Conservation (phyloP, 1,284 basidiomycete species). For the Ustilago shanxiensis region DNA sequence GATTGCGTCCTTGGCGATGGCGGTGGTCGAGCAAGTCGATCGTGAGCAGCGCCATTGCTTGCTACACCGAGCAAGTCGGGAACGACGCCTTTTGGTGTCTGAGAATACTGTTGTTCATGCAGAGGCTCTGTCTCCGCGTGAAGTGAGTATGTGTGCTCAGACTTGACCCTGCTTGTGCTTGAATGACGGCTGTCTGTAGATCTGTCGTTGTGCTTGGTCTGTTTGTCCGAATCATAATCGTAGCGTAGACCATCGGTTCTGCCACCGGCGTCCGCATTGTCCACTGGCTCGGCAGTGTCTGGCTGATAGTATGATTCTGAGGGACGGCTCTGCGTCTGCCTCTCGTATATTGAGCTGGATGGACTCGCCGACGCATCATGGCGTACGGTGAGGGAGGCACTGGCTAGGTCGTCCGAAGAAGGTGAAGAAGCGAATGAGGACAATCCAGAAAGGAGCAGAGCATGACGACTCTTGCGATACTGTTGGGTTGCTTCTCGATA, state of each 20-base stretch:
- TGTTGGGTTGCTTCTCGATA: slow-evolving; percentile 50
- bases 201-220: neutral
- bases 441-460: slow-evolving; percentile 46
- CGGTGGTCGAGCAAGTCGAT: slow-evolving; percentile 13
- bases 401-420: slow-evolving; percentile 30
- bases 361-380: slow-evolving; percentile 29
- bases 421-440: slow-evolving; percentile 44
- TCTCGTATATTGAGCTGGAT: slow-evolving; percentile 27
- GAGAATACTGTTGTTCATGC: neutral
- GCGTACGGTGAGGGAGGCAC: slow-evolving; percentile 14
- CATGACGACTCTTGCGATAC: slow-evolving; percentile 50
- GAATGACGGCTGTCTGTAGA: neutral
- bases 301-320: slow-evolving; percentile 37
- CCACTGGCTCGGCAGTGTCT: slow-evolving; percentile 30
- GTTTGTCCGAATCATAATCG: slow-evolving; percentile 18
- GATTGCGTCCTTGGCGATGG: slow-evolving; percentile 14
- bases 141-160: neutral
- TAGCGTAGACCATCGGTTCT: slow-evolving; percentile 22
- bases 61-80: slow-evolving; percentile 5
- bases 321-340: neutral
- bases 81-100: slow-evolving; percentile 11
- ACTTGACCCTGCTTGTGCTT: slow-evolving; percentile 8
- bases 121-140: neutral
- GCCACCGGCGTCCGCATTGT: slow-evolving; percentile 26
- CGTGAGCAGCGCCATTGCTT: neutral